Evolutionary conservation across 306 rosid species (phyloP).

Genomic region (Quercus ilex): DNA sequence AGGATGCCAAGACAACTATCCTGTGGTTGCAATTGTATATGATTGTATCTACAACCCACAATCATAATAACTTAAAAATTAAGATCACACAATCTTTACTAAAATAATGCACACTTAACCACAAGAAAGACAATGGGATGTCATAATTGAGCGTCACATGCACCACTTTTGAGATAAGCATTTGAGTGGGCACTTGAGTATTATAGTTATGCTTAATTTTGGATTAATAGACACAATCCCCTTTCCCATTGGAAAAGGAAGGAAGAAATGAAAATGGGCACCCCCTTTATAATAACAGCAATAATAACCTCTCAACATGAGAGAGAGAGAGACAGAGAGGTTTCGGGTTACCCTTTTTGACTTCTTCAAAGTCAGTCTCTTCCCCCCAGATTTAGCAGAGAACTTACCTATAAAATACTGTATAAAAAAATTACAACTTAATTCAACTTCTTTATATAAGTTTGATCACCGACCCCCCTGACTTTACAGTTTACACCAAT

Average conservation of each 20-base stretch:
- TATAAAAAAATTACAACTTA: not conserved
- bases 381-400: constrained; percentile 23
- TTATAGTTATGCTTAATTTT: constrained; percentile 25
- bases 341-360: constrained; percentile 18
- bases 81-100: constrained; percentile 26
- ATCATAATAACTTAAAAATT: constrained; percentile 13
- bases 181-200: constrained; percentile 60
- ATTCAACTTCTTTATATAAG: constrained; percentile 19
- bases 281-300: constrained; percentile 22
- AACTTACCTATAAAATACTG: constrained; percentile 19
- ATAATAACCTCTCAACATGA: constrained; percentile 25
- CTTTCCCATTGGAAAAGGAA: constrained; percentile 12
- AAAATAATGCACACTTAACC: constrained; percentile 28
- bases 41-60: not conserved
- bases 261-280: not conserved
- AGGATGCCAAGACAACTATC: constrained; percentile 25
- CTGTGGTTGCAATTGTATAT: constrained; percentile 17
- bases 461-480: constrained; percentile 53
- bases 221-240: constrained; percentile 17
- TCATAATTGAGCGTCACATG: constrained; percentile 60
- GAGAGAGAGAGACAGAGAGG: not conserved
- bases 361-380: constrained; percentile 25
- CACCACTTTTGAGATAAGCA: constrained; percentile 43
- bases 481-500: constrained; percentile 45
- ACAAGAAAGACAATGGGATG: constrained; percentile 64